Evolutionary conservation across 2,329 filamentous ascomycete species (phyloP), one percentile per base, ranked within the genome.

Genomic region (Pseudogymnoascus sp.): DNA sequence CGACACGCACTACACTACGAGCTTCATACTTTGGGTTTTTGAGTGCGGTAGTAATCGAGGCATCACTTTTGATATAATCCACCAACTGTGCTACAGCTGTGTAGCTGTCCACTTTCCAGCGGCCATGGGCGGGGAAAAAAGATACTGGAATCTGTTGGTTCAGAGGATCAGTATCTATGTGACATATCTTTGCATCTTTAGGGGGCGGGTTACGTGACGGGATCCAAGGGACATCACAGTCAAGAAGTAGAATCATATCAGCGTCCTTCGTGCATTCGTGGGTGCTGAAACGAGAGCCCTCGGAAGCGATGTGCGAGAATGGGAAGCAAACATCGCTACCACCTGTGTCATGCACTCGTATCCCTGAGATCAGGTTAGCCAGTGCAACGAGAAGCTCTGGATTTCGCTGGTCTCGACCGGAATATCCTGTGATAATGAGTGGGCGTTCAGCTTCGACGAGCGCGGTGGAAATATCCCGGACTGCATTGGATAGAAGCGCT

Each of bases 141-240:
- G 81, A 84, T 23, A 85, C 78, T 0, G 82, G 80, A 75, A 85
- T 84, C 66, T 84, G 80, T 65, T 84, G 25, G 14, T 89, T 89
- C 21, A 89, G 75, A 1, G 87, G 85, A 66, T 89, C 87, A 37
- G 84, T 78, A 67, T 89, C 87, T 60, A 89, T 77, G 68, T 89
- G 87, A 63, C 84, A 81, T 66, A 89, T 83, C 64, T 80, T 84
- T 1, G 85, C 82, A 5, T 77, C 75, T 1, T 77, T 73, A 3
- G 77, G 79, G 0, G 87, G 87, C 53, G 81, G 80, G 75, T 83
- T 87, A 65, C 82, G 82, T 0, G 84, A 87, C 12, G 83, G 83
- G 62, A 89, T 86, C 86, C 86, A 89, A 0, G 87, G 87, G 0
- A 89, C 84, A 69, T 89, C 87, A 66, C 86, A 88, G 71, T 90